Evolutionary conservation across 345 rosid species (phyloP), one percentile per base, ranked within the genome.

Genomic region (Citrus australasica): DNA sequence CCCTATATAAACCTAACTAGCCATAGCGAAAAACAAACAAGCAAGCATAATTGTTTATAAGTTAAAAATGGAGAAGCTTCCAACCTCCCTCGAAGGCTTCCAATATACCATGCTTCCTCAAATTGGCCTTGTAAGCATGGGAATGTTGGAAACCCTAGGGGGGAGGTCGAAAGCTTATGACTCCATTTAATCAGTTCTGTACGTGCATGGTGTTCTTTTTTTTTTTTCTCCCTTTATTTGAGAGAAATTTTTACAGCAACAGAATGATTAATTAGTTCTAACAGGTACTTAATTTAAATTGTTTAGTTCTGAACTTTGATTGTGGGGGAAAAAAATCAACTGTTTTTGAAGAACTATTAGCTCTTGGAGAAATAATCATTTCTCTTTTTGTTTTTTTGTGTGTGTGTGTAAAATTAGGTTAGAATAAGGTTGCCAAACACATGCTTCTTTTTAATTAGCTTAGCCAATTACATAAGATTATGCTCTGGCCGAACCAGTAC

Each of bases 51-150:
- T 69, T 38, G 7, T 65, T 65, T 32, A 16, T 38, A 17, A 59
- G 30, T 28, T 38, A 42, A 59, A 24, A 65, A 24, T 37, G 80
- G 83, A 67, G 76, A 75, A 77, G 76, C 53, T 53, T 46, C 61
- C 80, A 71, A 73, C 27, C 40, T 66, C 78, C 83, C 87, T 85
- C 80, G 82, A 82, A 78, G 83, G 85, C 83, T 80, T 82, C 85
- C 85, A 80, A 72, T 77, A 35, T 63, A 21, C 61, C 66, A 56
- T 33, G 61, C 72, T 74, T 24, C 13, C 51, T 46, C 51, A 3
- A 17, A 8, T 5, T 40, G 46, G 13, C 51, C 55, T 30, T 6
- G 24, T 24, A 13, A 63, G 4, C 35, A 14, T 48, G 69, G 33
- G 13, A n/a, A 25, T 25, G 3, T 51, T 75, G 78, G 80, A 42